These are phyloP conservation scores for Sicyos baderoa DNA, from an alignment of 306 rosid genomes.

Conservation along the genomic window DNA sequence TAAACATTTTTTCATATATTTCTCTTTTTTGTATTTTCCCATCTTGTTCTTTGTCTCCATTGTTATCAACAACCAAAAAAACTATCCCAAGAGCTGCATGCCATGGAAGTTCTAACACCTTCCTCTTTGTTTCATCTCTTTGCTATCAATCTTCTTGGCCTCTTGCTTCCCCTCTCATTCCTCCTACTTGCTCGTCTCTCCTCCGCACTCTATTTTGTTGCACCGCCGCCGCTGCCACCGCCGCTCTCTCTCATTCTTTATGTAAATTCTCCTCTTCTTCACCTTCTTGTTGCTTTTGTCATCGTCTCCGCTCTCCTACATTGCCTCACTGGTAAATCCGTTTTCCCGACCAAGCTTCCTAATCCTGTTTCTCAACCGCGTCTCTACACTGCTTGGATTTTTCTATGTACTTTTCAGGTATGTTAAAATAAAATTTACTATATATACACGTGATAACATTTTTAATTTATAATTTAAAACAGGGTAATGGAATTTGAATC, in stretches of 20 bases:
- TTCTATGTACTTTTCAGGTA: conserved; percentile 51
- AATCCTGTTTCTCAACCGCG: conserved; percentile 25
- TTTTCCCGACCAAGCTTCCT: conserved; percentile 19
- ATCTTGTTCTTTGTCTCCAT: not conserved
- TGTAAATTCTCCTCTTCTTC: conserved; percentile 37
- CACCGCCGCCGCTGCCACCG: conserved; percentile 11
- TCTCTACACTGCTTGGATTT: conserved; percentile 48
- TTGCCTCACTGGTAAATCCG: conserved; percentile 35
- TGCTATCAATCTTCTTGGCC: conserved; percentile 47
- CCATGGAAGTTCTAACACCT: conserved; percentile 21
- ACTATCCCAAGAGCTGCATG: conserved; percentile 19
- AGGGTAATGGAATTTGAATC: too few species aligned
- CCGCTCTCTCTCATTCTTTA: conserved; percentile 28
- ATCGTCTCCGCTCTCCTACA: conserved; percentile 40
- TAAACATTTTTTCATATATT: too few species aligned
- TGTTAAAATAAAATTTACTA: not conserved
- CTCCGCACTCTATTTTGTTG: conserved; percentile 24
- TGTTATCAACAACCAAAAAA: conserved; percentile 1
- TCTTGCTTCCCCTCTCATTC: conserved; percentile 66
- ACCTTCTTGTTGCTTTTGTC: conserved; percentile 36
- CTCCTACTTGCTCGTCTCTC: conserved; percentile 59
- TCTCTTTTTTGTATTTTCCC: not conserved
- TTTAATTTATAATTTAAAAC: not conserved
- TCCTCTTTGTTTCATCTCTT: conserved; percentile 33
- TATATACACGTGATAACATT: not conserved